Evolutionary conservation across 305 asterid species (phyloP).

Genomic region (Solanum hybrid): DNA sequence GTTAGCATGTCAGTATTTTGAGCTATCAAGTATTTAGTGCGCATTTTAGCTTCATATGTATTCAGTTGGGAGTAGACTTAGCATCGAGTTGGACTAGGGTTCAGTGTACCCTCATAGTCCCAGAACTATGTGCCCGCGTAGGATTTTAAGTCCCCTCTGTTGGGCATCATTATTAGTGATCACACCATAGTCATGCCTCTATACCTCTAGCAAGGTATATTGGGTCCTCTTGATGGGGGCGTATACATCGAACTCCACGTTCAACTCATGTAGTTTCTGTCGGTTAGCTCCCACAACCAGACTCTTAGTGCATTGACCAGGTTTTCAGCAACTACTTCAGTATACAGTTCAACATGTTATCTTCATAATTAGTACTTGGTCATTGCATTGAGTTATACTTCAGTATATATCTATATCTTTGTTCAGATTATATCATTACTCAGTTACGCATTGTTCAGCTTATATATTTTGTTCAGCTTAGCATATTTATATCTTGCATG

Average conservation of each 20-base stretch:
- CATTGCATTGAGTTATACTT: background rate
- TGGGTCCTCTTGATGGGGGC: background rate
- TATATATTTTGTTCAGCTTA: too few species aligned
- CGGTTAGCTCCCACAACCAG: background rate
- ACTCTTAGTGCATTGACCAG: background rate
- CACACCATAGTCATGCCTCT: background rate
- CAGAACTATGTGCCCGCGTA: background rate
- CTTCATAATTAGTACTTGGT: background rate
- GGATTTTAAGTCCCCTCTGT: background rate
- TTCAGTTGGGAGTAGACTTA: background rate
- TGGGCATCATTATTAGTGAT: background rate
- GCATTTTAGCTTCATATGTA: background rate
- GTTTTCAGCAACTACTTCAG: background rate
- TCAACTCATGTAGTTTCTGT: background rate
- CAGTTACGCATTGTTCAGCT: background rate
- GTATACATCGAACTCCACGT: too few species aligned
- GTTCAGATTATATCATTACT: background rate
- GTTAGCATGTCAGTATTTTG: background rate
- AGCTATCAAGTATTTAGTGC: background rate
- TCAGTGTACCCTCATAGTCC: background rate
- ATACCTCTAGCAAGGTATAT: background rate
- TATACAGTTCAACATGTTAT: background rate
- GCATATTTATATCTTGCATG: background rate
- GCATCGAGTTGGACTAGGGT: background rate
- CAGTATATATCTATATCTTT: too few species aligned